These are phyloP conservation scores for Ustilago esculenta DNA, from an alignment of 1,284 basidiomycete genomes.

Conservation along the genomic window DNA sequence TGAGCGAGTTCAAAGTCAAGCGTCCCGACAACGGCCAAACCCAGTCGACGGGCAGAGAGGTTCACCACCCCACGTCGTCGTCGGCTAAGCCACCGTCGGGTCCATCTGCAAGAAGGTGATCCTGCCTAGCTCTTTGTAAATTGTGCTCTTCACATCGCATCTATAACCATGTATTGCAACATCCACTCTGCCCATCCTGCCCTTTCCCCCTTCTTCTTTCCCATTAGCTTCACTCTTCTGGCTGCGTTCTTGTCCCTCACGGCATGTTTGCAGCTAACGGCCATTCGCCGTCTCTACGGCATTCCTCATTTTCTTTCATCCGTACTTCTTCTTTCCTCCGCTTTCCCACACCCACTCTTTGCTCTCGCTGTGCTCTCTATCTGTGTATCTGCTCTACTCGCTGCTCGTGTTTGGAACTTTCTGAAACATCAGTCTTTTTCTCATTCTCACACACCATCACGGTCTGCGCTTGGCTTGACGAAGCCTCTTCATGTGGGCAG, in stretches of 20 bases:
- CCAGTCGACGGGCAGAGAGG: slow-evolving; percentile 13
- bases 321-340: neutral
- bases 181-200: neutral
- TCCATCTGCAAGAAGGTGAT: slow-evolving; percentile 11
- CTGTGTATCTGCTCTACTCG: slow-evolving; percentile 10
- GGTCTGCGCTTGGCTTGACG: too few relatives aligned
- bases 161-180: slow-evolving; percentile 12
- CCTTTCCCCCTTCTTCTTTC: neutral
- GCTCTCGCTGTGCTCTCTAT: slow-evolving; percentile 12
- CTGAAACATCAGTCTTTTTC: slow-evolving; percentile 11
- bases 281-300: too few relatives aligned
- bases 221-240: neutral
- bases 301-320: neutral
- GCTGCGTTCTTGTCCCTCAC: neutral
- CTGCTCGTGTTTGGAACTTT: slow-evolving; percentile 7
- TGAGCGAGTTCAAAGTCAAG: slow-evolving; percentile 64
- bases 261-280: slow-evolving; percentile 11
- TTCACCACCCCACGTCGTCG: slow-evolving; percentile 18
- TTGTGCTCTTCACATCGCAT: neutral
- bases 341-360: neutral
- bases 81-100: neutral
- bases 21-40: slow-evolving; percentile 12
- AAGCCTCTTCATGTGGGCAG: neutral
- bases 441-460: too few relatives aligned
- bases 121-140: neutral